These are phyloP conservation scores for Globisporangium heterothallicum DNA, from an alignment of 352 stramenopile species.

Conservation along the genomic window DNA sequence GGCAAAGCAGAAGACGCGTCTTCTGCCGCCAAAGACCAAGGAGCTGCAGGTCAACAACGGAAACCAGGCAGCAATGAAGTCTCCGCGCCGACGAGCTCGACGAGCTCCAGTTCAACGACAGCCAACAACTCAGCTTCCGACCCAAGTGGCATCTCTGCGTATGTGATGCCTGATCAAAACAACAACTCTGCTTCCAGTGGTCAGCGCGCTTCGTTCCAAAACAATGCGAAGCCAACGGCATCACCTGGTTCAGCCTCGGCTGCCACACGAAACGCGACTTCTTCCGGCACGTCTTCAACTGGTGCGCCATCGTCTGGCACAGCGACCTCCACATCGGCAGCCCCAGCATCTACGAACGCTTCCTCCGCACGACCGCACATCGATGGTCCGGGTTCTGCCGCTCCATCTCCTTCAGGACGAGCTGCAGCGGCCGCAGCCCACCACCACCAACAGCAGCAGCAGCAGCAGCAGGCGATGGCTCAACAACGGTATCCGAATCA, in stretches of 20 bases:
- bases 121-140: conserved; percentile 9
- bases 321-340: conserved; percentile 14
- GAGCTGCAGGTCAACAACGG: conserved; percentile 18
- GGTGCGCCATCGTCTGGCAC: conserved; percentile 12
- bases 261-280: conserved; percentile 2
- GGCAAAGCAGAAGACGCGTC: conserved; percentile 21
- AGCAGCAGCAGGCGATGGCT: conserved; percentile 28
- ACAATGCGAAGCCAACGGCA: conserved; percentile 2
- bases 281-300: conserved; percentile 13
- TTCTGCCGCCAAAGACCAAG: conserved; percentile 22
- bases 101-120: conserved; percentile 5
- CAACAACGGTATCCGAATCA: conserved; percentile 52
- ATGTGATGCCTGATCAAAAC: conserved; percentile 17
- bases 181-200: background rate
- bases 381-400: conserved; percentile 21
- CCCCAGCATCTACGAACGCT: conserved; percentile 32
- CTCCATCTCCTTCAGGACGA: conserved; percentile 17
- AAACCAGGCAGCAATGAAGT: conserved; percentile 1
- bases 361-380: conserved; percentile 73
- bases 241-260: conserved; percentile 4
- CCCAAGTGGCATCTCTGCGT: conserved; percentile 5
- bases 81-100: conserved; percentile 14
- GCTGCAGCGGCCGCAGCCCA: conserved; percentile 20
- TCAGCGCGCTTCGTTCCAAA: conserved; percentile 6
- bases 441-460: conserved; percentile 31